Evolutionary conservation across 495 filamentous ascomycete species (phyloP).

Genomic region (Monascus purpureus): DNA sequence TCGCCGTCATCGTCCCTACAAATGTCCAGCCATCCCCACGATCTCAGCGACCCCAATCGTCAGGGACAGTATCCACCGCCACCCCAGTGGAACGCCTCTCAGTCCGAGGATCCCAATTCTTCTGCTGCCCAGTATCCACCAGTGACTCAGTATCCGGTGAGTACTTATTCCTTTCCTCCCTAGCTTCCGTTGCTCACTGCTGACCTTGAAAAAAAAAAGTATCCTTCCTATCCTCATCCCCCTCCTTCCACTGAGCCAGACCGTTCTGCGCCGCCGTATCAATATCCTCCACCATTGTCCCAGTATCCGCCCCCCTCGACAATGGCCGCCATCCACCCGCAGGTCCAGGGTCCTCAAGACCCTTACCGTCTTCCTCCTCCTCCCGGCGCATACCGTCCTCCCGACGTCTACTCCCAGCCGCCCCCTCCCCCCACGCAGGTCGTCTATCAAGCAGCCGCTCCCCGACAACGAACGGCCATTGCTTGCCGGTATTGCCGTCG

Average conservation of each 20-base stretch:
- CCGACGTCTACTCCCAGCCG: slow-evolving; percentile 32
- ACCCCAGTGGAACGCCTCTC: slow-evolving; percentile 30
- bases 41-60: slow-evolving; percentile 27
- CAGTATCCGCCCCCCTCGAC: slow-evolving; percentile 19
- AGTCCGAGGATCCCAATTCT: slow-evolving; percentile 26
- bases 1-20: slow-evolving; percentile 9
- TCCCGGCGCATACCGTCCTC: slow-evolving; percentile 25
- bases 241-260: slow-evolving; percentile 20
- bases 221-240: slow-evolving; percentile 20
- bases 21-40: slow-evolving; percentile 37
- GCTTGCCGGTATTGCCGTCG: slow-evolving; percentile 74
- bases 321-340: slow-evolving; percentile 28
- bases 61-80: slow-evolving; percentile 34
- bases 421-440: slow-evolving; percentile 30
- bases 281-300: slow-evolving; percentile 17
- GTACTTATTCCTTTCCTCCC: slow-evolving; percentile 8
- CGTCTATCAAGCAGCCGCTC: slow-evolving; percentile 52
- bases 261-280: slow-evolving; percentile 6
- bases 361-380: slow-evolving; percentile 28
- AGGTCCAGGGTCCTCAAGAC: slow-evolving; percentile 20
- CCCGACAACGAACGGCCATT: slow-evolving; percentile 68
- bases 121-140: slow-evolving; percentile 18
- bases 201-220: slow-evolving; percentile 1
- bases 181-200: slow-evolving; percentile 3
- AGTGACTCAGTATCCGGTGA: slow-evolving; percentile 29